Evolutionary conservation across 441 rosid species (phyloP), one percentile per base, ranked within the genome.

Genomic region (Adansonia gregorii): DNA sequence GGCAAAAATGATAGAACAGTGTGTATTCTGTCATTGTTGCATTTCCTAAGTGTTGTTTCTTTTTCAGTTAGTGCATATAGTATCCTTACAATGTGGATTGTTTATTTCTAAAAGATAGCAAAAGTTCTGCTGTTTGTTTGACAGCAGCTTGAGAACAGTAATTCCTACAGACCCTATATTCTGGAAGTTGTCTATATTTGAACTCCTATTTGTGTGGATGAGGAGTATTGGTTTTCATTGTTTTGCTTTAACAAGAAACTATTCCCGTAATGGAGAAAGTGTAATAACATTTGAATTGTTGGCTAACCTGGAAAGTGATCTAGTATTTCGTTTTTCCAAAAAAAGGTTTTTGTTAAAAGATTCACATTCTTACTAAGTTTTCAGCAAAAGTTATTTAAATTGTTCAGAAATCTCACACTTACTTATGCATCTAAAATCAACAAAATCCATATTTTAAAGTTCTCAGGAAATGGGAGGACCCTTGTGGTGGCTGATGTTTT

Each of bases 401-500:
- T 64, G 48, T 64, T 63, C 1, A 39, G 19, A 22, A 22, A 48
- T 48, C 41, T 14, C 27, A 19, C 55, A 67, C n/a, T 67, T 68
- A 12, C 24, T 45, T 68, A 12, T 68, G 49, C 54, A 46, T 71
- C 27, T 31, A 54, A 52, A 71, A 51, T 27, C 17, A 10, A 15
- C 14, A 52, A 6, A 54, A 70, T 24, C 46, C 31, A 55, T 51
- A 48, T 51, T 52, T 52, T 54, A n/a, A 24, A 19, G 5, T 59
- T 19, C 41, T 22, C 69, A 15, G n/a, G 48, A 24, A 63, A 49
- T 15, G 5, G 22, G 45, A 73, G 52, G 31, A 19, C 39, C 31
- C 31, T 27, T 79, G 20, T 24, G 35, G 46, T n/a, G 61, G 75
- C 51, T 39, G 35, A 19, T 72, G 48, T 54, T 61, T 59, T 20